Evolutionary conservation across 352 stramenopile species (phyloP).

Genomic region (Pythium scleroteichum): DNA sequence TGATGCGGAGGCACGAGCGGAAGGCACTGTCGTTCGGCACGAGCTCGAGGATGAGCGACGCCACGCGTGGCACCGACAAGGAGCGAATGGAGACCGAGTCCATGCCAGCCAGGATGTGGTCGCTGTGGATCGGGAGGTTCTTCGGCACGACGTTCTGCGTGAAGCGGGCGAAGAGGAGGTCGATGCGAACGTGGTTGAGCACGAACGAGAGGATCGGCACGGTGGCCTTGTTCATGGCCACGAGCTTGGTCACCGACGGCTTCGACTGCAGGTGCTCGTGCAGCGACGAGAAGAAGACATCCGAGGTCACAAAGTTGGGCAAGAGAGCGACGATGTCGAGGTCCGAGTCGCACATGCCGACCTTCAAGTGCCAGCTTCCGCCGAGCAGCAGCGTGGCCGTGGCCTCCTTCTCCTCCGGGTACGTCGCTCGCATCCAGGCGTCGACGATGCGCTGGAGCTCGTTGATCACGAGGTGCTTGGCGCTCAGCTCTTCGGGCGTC

Average conservation of each 20-base stretch:
- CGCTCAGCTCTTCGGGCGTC: conserved; percentile 54
- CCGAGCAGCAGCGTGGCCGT: conserved; percentile 71
- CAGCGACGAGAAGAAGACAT: conserved; percentile 71
- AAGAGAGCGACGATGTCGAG: conserved; percentile 79
- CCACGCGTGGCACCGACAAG: conserved; percentile 73
- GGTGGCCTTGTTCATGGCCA: conserved; percentile 70
- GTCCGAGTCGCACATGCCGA: conserved; percentile 72
- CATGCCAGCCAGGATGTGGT: conserved; percentile 76
- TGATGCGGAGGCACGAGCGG: conserved; percentile 64
- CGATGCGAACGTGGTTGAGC: conserved; percentile 63
- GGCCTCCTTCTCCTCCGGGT: conserved; percentile 34
- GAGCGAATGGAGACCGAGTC: conserved; percentile 74
- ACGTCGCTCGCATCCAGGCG: conserved; percentile 59
- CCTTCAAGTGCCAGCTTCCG: conserved; percentile 83
- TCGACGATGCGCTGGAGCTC: conserved; percentile 75
- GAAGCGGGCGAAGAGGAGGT: conserved; percentile 78
- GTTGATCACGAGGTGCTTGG: conserved; percentile 78
- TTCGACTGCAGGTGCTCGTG: conserved; percentile 46
- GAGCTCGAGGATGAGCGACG: conserved; percentile 79
- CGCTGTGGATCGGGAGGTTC: conserved; percentile 72
- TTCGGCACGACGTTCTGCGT: conserved; percentile 67
- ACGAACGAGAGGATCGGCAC: conserved; percentile 79
- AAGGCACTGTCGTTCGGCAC: conserved; percentile 77
- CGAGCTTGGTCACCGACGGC: conserved; percentile 54
- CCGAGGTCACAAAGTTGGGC: conserved; percentile 55